Evolutionary conservation across 148 eudicot species (phyloP).

Genomic region (Vaccinium darrowii): DNA sequence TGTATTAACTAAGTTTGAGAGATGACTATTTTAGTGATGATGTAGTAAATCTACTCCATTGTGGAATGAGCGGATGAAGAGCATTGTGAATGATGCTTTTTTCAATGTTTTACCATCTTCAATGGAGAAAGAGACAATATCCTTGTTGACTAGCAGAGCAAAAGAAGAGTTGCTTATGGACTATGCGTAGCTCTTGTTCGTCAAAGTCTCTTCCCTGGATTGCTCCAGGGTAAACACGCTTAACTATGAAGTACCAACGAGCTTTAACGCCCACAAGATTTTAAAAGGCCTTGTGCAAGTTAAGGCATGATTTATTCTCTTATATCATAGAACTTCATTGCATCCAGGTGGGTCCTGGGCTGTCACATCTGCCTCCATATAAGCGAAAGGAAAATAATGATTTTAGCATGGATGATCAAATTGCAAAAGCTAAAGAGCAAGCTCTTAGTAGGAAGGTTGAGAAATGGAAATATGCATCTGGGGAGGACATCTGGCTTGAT

Average conservation of each 20-base stretch:
- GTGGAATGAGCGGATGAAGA: conserved; percentile 95
- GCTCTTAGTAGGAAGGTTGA: conserved; percentile 84
- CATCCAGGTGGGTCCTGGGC: no score
- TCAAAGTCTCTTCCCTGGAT: conserved; percentile 53
- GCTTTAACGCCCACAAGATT: conserved; percentile 26
- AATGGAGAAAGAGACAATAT: conserved; percentile 96
- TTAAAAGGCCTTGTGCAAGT: background rate
- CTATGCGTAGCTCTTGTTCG: conserved; percentile 72
- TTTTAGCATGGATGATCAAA: no score
- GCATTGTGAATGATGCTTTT: conserved; percentile 79
- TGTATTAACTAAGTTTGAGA: conserved; percentile 41
- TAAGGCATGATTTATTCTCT: no score
- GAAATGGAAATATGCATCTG: conserved; percentile 79
- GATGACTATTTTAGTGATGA: conserved; percentile 85
- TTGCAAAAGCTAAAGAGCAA: conserved; percentile 60
- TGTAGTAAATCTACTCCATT: conserved; percentile 90
- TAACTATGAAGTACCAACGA: no score
- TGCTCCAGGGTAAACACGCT: no score
- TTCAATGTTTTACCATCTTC: conserved; percentile 59
- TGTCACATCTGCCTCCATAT: no score
- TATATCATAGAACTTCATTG: no score
- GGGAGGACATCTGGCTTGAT: conserved; percentile 89
- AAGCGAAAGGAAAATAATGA: no score
- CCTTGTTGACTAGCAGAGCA: conserved; percentile 71
- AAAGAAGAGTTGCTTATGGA: conserved; percentile 72